A percentile compares a stretch with the other conserved stretches of the same genome.
Conservation (phyloP, 768 basidiomycete genomes). For the Fomitopsis pulvina region DNA sequence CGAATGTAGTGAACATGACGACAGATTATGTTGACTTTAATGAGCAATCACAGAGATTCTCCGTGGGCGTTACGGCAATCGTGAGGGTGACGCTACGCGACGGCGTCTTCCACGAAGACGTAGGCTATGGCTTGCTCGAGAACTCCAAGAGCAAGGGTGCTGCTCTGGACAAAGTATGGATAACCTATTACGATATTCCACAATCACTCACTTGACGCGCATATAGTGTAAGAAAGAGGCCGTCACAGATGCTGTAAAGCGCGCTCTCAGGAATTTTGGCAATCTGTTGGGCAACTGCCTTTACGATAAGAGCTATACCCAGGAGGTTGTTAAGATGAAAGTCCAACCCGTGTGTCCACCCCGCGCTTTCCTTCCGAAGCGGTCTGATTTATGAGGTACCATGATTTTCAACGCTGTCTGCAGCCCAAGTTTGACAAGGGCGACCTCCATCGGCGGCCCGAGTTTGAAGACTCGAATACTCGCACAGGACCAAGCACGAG, state of each 20-base stretch:
- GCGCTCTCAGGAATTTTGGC: slow-evolving; percentile 87
- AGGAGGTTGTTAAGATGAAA: slow-evolving; percentile 84
- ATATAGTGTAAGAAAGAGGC: slow-evolving; percentile 96
- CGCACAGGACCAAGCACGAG: background rate
- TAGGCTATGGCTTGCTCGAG: slow-evolving; percentile 85
- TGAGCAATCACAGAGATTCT: slow-evolving; percentile 59
- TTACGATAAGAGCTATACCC: slow-evolving; percentile 89
- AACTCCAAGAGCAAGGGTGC: slow-evolving; percentile 80
- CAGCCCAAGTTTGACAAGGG: slow-evolving; percentile 64
- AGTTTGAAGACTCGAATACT: slow-evolving; percentile 42
- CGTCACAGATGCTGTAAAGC: slow-evolving; percentile 90
- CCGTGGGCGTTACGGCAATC: slow-evolving; percentile 76
- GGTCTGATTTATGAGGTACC: slow-evolving; percentile 5
- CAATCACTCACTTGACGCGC: background rate
- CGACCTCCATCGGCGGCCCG: slow-evolving; percentile 65
- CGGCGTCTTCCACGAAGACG: slow-evolving; percentile 88
- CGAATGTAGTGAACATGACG: slow-evolving; percentile 64
- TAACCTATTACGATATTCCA: background rate
- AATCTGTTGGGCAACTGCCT: slow-evolving; percentile 94
- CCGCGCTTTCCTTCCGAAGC: background rate
- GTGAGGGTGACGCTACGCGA: slow-evolving; percentile 84
- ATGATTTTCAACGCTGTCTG: background rate
- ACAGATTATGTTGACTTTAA: slow-evolving; percentile 76
- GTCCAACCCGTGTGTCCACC: slow-evolving; percentile 63
- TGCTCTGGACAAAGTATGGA: slow-evolving; percentile 81